Base-by-base conservation (phyloP, 805 yeast species). In the Kodamaea leandrae region DNA sequence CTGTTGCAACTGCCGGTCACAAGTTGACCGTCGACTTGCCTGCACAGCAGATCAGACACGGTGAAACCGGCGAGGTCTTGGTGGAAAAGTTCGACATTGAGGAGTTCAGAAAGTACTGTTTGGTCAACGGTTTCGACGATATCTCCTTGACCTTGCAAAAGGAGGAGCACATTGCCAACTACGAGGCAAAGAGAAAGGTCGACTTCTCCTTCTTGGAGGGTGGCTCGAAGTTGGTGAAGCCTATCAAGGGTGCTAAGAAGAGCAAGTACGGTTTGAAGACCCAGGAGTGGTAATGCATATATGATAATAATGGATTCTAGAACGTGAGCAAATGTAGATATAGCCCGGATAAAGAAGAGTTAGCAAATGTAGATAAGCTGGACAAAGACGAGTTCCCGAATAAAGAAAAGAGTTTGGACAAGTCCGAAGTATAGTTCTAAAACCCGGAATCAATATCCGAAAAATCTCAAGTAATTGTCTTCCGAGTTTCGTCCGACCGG, bases 61-160 rank as follows among this genome's bases (percentile, higher is more conserved):
- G 83, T 43, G 84, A 85, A 54, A 57, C 66, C 17, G 67, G 57
- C 41, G 72, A 68, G 49, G 83, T 86, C 29, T 70, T 90, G 42
- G 83, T 89, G 23, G 89, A 81, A 12, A 75, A 83, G 51, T 93
- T 93, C 53, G 96, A 87, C 4, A 79, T 93, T 47, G 98, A 90
- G 64, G 77, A 71, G 24, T 93, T 90, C 76, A 84, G 97, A 76
- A 89, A 90, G 68, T 96, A 91, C 65, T 93, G 98, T 62, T 75
- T 93, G 54, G 72, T 91, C 42, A 88, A 93, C 51, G 99, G 99
- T 49, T 80, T 93, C 47, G 99, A 93, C 63, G 99, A 93, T 62
- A 93, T 93, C 66, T 97, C 97, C 32, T 77, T 93, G 57, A 93
- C 99, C 38, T 70, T 93, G 55, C 91, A 89, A 66, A 88, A 89